phyloP scores from a whole-genome alignment of 257 asterid genomes.

The Linderniella brevidens region DNA sequence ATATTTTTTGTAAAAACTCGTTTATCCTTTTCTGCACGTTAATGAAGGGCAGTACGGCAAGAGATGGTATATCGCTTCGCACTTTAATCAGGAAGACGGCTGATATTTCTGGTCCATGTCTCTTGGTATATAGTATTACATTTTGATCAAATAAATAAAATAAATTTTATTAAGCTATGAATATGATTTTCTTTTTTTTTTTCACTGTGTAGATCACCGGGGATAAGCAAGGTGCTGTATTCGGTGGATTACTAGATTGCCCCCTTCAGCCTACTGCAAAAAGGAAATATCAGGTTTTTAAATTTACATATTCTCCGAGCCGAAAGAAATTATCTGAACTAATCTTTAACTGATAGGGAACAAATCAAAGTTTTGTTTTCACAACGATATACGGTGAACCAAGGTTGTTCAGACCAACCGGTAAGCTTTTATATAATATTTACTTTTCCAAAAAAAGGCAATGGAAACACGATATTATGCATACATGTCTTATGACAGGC shows the following conservation, averaged over 20 bases:
- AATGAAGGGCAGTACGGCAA: slow-evolving; percentile 90
- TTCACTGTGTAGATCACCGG: slow-evolving; percentile 52
- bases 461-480: too few relatives aligned
- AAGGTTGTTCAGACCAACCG: slow-evolving; percentile 84
- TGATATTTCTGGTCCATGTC: slow-evolving; percentile 60
- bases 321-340: slow-evolving; percentile 1
- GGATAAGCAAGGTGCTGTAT: slow-evolving; percentile 81
- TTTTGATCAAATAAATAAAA: neutral
- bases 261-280: slow-evolving; percentile 74
- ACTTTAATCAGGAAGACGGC: slow-evolving; percentile 63
- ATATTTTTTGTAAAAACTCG: neutral
- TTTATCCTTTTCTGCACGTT: slow-evolving; percentile 4
- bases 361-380: slow-evolving; percentile 77
- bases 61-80: slow-evolving; percentile 86
- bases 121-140: slow-evolving; percentile 47
- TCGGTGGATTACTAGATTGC: slow-evolving; percentile 91
- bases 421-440: slow-evolving; percentile 18
- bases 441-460: too few relatives aligned
- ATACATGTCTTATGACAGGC: too few relatives aligned
- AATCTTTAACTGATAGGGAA: slow-evolving; percentile 37
- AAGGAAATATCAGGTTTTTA: slow-evolving; percentile 74
- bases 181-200: slow-evolving; percentile 1
- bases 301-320: slow-evolving; percentile 1
- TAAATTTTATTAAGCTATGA: neutral
- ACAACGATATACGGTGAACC: slow-evolving; percentile 89